Evolutionary conservation across 495 filamentous ascomycete species (phyloP), one percentile per base, ranked within the genome.

Genomic region (Daldinia concentrica): DNA sequence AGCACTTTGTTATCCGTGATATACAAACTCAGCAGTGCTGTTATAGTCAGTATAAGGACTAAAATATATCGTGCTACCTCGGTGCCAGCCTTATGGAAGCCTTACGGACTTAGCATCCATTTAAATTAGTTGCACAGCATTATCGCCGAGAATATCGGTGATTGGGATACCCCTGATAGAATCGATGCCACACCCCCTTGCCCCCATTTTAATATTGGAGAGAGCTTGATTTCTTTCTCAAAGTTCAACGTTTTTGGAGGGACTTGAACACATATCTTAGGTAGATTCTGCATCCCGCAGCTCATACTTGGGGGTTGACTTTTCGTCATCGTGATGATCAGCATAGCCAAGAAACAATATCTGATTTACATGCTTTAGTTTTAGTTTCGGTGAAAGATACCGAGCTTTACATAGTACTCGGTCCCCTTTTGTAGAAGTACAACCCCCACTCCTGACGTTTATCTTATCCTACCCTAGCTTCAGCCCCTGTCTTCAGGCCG

Each of bases 81-180:
- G 17, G 43, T 24, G 43, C 19, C 8, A 48, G 43, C 43, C 19
- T 19, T 48, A 48, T 17, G 51, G 14, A 15, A 55, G 5, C 5
- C 26, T 32, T 24, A 22, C 43, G 43, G 43, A 48, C 9, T 48
- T 48, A 48, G 19, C 9, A 48, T 19, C 19, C 1, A 48, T 48
- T 48, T 48, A 48, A 48, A 48, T 48, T 48, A 24, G 17, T 24
- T 48, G 24, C 43, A 48, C 17, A 19, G 1, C 43, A 19, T 48
- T 48, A 48, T 48, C 43, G 43, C 43, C 43, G 43, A 48, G 43
- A 48, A 48, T 22, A 22, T 48, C 43, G 43, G 43, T 24, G 43
- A 48, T 48, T 48, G 19, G 43, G 19, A 48, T 24, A 48, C 43
- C 43, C 43, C 43, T 48, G 43, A 24, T 48, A 12, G 9, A 24